A percentile compares a stretch with the other conserved stretches of the same genome.
Conservation (phyloP, 768 basidiomycete genomes). For the Mycena sanguinolenta region DNA sequence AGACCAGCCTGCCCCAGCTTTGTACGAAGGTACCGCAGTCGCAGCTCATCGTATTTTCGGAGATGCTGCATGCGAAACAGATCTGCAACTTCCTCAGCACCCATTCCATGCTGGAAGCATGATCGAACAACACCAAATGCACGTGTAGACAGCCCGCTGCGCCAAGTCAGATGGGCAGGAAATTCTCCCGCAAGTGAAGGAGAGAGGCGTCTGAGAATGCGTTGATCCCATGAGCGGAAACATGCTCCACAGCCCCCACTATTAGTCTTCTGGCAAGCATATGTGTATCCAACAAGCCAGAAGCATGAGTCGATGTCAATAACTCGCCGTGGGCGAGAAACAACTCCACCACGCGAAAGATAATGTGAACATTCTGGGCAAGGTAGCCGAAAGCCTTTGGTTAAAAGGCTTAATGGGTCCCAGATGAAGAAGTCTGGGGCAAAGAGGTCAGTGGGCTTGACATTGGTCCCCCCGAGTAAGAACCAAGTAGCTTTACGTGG, state of each 20-base stretch:
- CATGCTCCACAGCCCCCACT: slow-evolving; percentile 11
- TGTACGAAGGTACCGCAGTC: slow-evolving; percentile 39
- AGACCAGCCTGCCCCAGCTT: slow-evolving; percentile 8
- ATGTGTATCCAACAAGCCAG: slow-evolving; percentile 36
- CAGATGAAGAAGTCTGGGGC: too few relatives aligned
- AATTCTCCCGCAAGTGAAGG: slow-evolving; percentile 41
- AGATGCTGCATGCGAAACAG: slow-evolving; percentile 42
- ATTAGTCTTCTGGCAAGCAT: slow-evolving; percentile 11
- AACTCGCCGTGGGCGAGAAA: too few relatives aligned
- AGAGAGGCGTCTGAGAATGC: slow-evolving; percentile 41
- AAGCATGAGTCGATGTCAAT: slow-evolving; percentile 28
- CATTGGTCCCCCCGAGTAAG: too few relatives aligned
- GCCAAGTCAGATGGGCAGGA: slow-evolving; percentile 40
- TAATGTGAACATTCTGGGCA: too few relatives aligned
- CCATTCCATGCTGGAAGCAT: slow-evolving; percentile 46
- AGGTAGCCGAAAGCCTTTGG: too few relatives aligned
- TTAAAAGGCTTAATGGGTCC: too few relatives aligned
- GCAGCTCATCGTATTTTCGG: slow-evolving; percentile 36
- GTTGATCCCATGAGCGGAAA: slow-evolving; percentile 45
- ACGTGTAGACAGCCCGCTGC: slow-evolving; percentile 38
- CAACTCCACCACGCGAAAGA: too few relatives aligned
- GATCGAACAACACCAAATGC: slow-evolving; percentile 33
- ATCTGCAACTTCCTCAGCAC: slow-evolving; percentile 44
- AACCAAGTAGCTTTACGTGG: too few relatives aligned
- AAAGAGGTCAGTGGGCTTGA: too few relatives aligned